phyloP scores from a whole-genome alignment of 1,284 basidiomycete genomes.

The Trametes polyzona region DNA sequence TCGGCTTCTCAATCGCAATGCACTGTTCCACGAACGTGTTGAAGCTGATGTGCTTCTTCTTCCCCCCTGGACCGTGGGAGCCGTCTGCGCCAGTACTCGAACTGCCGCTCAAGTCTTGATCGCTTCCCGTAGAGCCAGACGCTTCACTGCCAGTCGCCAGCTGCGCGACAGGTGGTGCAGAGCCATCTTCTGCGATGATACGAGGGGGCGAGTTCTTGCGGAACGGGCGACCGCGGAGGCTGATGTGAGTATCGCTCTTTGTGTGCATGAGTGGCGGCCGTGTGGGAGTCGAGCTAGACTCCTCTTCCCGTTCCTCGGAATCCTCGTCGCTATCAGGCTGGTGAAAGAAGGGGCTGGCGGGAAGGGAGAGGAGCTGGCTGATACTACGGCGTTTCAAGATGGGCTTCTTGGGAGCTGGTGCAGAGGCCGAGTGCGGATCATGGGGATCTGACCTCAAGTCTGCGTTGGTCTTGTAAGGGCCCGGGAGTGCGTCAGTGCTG shows the following conservation, averaged over 20 bases:
- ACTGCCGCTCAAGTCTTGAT: constrained; percentile 45
- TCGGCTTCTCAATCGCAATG: constrained; percentile 88
- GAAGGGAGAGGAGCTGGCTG: constrained; percentile 80
- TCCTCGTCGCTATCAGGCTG: constrained; percentile 44
- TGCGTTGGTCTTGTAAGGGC: constrained; percentile 36
- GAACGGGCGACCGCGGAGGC: constrained; percentile 56
- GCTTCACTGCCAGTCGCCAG: constrained; percentile 29
- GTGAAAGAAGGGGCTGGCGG: constrained; percentile 59
- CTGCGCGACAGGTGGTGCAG: constrained; percentile 16
- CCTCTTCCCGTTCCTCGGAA: constrained; percentile 34
- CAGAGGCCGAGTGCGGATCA: constrained; percentile 26
- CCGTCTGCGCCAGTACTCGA: constrained; percentile 28
- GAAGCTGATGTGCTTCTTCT: constrained; percentile 92
- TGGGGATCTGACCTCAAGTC: constrained; percentile 2
- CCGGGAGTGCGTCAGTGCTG: constrained; percentile 37
- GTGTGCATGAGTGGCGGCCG: constrained; percentile 75
- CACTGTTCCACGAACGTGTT: constrained; percentile 98
- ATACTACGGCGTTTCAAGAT: constrained; percentile 97
- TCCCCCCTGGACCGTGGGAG: constrained; percentile 33
- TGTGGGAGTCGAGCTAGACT: constrained; percentile 31
- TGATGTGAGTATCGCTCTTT: constrained; percentile 83
- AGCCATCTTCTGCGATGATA: constrained; percentile 39
- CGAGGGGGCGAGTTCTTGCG: constrained; percentile 72
- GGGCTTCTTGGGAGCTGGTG: constrained; percentile 65
- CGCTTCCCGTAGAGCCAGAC: constrained; percentile 36